Percentiles rank a stretch among this genome's conserved stretches.
phyloP scores from a whole-genome alignment of 177 flowering plant species.

The Vitis hybrid region DNA sequence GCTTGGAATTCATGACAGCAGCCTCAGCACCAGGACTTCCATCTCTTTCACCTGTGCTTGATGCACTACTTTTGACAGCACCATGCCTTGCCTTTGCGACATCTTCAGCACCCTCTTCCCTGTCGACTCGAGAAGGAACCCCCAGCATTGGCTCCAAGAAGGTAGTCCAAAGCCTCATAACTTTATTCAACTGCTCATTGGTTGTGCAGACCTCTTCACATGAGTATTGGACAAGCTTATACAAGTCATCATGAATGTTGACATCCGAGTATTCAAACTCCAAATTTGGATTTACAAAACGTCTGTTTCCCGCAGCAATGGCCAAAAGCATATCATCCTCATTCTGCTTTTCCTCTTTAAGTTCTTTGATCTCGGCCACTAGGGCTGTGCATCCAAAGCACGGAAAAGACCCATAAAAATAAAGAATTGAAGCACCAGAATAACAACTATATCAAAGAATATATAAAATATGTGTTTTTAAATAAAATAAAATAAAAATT shows the following conservation, averaged over 20 bases:
- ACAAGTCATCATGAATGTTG: constrained; percentile 80
- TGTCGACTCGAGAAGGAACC: constrained; percentile 52
- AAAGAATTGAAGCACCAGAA: constrained; percentile 9
- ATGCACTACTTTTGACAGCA: constrained; percentile 25
- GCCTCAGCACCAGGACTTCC: constrained; percentile 43
- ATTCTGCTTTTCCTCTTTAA: constrained; percentile 65
- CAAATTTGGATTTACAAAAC: constrained; percentile 57
- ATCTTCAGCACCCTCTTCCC: constrained; percentile 54
- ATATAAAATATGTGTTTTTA: background rate
- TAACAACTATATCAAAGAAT: background rate
- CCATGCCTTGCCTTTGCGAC: constrained; percentile 35
- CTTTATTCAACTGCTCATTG: constrained; percentile 72
- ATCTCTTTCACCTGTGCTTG: constrained; percentile 40
- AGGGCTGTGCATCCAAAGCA: constrained; percentile 48
- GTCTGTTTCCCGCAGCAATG: constrained; percentile 73
- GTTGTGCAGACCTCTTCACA: constrained; percentile 73
- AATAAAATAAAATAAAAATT: background rate
- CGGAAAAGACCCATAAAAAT: constrained; percentile 7
- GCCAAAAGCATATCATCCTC: constrained; percentile 73
- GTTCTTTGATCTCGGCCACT: constrained; percentile 83
- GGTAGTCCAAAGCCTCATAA: constrained; percentile 79
- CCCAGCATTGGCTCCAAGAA: constrained; percentile 85
- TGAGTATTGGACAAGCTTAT: constrained; percentile 74
- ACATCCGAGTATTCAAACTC: constrained; percentile 66
- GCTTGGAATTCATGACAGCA: constrained; percentile 27